A percentile compares a stretch with the other conserved stretches of the same genome.
phyloP scores from a whole-genome alignment of 768 basidiomycete species.

The Amanita subjunquillea region DNA sequence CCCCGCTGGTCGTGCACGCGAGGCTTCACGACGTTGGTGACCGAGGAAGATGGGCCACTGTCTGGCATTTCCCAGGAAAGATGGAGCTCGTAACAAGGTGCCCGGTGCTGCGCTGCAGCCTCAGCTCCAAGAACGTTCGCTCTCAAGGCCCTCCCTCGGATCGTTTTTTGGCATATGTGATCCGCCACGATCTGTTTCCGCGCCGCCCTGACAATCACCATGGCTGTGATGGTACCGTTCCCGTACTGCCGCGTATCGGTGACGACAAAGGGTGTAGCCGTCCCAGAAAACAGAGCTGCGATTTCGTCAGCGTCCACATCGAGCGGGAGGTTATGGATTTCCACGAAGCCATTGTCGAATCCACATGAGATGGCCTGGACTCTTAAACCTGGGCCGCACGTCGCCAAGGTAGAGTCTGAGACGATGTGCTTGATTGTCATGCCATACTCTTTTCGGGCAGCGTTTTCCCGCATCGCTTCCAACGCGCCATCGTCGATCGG shows the following conservation, averaged over 20 bases:
- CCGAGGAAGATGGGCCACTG: neutral
- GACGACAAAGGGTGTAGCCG: slow-evolving; percentile 11
- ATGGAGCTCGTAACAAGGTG: neutral
- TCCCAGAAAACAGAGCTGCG: slow-evolving; percentile 5
- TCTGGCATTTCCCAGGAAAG: neutral
- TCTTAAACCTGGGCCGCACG: slow-evolving; percentile 12
- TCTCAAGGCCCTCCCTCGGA: neutral
- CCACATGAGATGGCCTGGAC: slow-evolving; percentile 8
- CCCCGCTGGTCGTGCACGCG: neutral
- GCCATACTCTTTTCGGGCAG: neutral
- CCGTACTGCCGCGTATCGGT: slow-evolving; percentile 8
- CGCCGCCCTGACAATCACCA: neutral
- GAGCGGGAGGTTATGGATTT: slow-evolving; percentile 9
- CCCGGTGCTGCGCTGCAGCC: too few relatives aligned
- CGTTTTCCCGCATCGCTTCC: neutral
- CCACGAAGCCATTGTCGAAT: slow-evolving; percentile 9
- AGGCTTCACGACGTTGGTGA: neutral
- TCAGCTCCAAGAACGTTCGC: neutral
- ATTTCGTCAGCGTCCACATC: slow-evolving; percentile 8
- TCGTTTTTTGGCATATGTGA: neutral
- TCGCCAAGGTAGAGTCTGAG: slow-evolving; percentile 9
- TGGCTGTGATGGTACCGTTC: neutral
- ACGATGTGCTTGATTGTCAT: neutral
- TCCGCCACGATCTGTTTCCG: neutral
- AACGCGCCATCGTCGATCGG: neutral